These are phyloP conservation scores for Bipolaris zeicola DNA, from an alignment of 2,329 filamentous ascomycete genomes.

Conservation along the genomic window DNA sequence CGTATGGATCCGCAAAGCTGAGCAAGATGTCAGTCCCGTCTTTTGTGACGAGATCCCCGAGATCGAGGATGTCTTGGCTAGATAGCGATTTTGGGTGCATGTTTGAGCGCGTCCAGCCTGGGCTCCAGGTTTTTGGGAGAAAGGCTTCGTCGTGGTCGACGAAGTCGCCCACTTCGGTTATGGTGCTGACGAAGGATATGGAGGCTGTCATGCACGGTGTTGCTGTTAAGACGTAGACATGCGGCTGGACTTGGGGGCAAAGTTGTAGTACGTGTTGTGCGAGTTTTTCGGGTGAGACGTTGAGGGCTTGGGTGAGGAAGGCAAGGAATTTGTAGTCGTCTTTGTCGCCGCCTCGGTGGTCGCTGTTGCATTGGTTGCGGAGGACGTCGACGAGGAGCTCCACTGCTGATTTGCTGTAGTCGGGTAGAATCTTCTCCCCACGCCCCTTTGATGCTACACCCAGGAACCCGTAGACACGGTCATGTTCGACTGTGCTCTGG, in stretches of 20 bases:
- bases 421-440: conserved; percentile 15
- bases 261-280: conserved; percentile 13
- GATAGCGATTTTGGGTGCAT: conserved; percentile 16
- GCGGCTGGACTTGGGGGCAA: conserved; percentile 3
- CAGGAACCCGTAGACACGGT: conserved; percentile 20
- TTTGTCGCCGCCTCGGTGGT: conserved; percentile 3
- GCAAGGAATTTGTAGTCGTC: conserved; percentile 17
- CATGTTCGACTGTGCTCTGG: conserved; percentile 16
- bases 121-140: conserved; percentile 6
- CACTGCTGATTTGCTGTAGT: conserved; percentile 15
- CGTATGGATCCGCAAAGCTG: conserved; percentile 15
- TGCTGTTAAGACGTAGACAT: conserved; percentile 15
- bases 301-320: conserved; percentile 15
- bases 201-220: conserved; percentile 13
- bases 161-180: conserved; percentile 12
- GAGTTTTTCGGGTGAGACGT: conserved; percentile 14
- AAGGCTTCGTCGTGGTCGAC: conserved; percentile 16
- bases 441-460: conserved; percentile 16
- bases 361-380: conserved; percentile 15
- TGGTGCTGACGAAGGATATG: conserved; percentile 11
- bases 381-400: conserved; percentile 24
- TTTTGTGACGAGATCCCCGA: not conserved
- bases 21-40: not conserved
- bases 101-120: conserved; percentile 9
- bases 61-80: conserved; percentile 11